A percentile compares a stretch with the other conserved stretches of the same genome.
Evolutionary conservation across 768 basidiomycete genomes (phyloP).

Genomic region (Amanita exitialis): DNA sequence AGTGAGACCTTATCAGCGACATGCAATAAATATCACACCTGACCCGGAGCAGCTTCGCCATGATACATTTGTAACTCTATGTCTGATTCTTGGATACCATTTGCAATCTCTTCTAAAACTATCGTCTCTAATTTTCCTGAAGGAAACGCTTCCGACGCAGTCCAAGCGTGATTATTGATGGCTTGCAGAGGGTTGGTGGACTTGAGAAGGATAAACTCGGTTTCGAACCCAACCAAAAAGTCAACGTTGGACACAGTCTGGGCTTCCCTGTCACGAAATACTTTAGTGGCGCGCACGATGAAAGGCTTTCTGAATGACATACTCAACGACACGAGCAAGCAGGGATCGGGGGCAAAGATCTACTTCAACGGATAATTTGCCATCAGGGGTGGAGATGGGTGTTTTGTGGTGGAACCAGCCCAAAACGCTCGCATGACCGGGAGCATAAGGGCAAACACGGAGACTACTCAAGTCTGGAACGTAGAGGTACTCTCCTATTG

Average conservation of each 20-base stretch:
- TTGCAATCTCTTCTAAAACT: slow-evolving; percentile 50
- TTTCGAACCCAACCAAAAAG: slow-evolving; percentile 62
- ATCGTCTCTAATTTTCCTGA: slow-evolving; percentile 36
- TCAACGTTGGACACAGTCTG: slow-evolving; percentile 20
- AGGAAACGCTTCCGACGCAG: slow-evolving; percentile 24
- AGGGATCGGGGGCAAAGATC: slow-evolving; percentile 53
- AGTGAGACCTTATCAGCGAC: background rate
- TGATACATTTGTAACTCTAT: slow-evolving; percentile 65
- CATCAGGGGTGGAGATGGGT: slow-evolving; percentile 22
- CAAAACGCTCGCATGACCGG: slow-evolving; percentile 50
- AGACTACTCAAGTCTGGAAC: slow-evolving; percentile 45
- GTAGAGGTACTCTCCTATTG: slow-evolving; percentile 51
- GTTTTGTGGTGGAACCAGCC: slow-evolving; percentile 61
- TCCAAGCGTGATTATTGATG: slow-evolving; percentile 41
- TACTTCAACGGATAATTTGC: slow-evolving; percentile 26
- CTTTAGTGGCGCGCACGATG: background rate
- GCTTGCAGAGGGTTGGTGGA: slow-evolving; percentile 34
- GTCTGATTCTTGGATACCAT: slow-evolving; percentile 33
- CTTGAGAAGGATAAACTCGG: slow-evolving; percentile 58
- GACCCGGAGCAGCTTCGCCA: slow-evolving; percentile 60
- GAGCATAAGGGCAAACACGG: slow-evolving; percentile 44
- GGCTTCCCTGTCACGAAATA: slow-evolving; percentile 17
- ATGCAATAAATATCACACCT: slow-evolving; percentile 24
- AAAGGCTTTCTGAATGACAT: slow-evolving; percentile 12
- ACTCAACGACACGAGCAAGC: slow-evolving; percentile 43